Percentiles rank a stretch among this genome's conserved stretches.
Conservation (phyloP, 108 stramenopile species). For the Aurantiochytrium sp. region DNA sequence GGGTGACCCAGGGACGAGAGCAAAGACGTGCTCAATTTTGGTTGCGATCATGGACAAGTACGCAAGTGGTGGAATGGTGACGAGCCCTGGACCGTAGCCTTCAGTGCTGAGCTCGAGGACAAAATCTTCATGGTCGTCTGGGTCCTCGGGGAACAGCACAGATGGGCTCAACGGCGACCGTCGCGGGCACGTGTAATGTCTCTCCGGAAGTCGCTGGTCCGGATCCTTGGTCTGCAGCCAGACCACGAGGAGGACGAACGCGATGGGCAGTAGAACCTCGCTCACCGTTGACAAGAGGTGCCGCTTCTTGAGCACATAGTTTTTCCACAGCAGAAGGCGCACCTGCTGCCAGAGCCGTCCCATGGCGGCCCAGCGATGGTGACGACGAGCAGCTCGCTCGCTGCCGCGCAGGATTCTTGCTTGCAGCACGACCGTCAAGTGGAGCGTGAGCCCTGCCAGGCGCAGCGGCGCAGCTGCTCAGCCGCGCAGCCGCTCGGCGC, state of each 20-base stretch:
- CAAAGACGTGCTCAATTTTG: neutral
- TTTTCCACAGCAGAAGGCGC: neutral
- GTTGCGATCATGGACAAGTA: neutral
- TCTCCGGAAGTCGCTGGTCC: neutral
- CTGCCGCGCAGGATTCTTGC: neutral
- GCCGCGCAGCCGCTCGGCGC: too few species aligned
- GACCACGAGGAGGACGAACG: neutral
- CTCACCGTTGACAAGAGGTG: neutral
- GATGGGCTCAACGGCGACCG: neutral
- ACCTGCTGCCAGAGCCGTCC: neutral
- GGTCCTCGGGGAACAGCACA: neutral
- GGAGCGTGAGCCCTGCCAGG: too few species aligned
- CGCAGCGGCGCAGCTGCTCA: too few species aligned
- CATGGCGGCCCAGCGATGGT: neutral
- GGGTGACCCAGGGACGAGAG: neutral
- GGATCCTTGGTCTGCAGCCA: conserved; percentile 8
- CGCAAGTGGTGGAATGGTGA: neutral
- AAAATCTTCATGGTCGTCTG: neutral
- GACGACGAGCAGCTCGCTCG: neutral
- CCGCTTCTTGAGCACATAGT: neutral
- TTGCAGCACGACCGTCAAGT: neutral
- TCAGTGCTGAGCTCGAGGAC: conserved; percentile 10
- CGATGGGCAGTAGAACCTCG: neutral
- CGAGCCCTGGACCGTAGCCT: neutral
- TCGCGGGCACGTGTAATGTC: neutral